Evolutionary conservation across 768 basidiomycete species (phyloP), one percentile per base, ranked within the genome.

Genomic region (Daedaleopsis nitida): DNA sequence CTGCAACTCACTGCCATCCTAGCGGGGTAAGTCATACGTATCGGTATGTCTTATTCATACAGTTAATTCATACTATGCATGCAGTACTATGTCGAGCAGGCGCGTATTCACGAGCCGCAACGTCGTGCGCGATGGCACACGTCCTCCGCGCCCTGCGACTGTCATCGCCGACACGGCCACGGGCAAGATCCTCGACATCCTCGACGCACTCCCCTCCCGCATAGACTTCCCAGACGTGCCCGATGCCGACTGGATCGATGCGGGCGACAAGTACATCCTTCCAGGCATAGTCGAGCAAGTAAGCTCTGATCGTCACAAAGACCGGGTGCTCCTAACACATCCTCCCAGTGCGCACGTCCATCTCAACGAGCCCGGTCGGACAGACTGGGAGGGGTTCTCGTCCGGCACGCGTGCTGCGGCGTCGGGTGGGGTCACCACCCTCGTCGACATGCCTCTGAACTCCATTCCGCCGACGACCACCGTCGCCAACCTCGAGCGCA

Each of bases 391-490:
- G 70, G 95, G 95, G 0, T 96, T 97, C 72, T 84, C 82, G 76
- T 92, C 93, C 0, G 95, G 94, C n/a, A 96, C 95, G 1, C 77
- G 80, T 57, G 96, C 96, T 19, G 96, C 96, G 1, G 86, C 87
- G 1, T 90, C 94, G 1, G 96, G 96, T 21, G 97, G 96, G 8
- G 86, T 98, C n/a, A 98, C 96, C 9, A 93, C 94, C 7, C 78
- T 98, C 21, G 88, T 98, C 35, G 97, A 98, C 76, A 99, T 98
- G 96, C 97, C 96, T 2, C 79, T 99, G 57, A 98, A 99, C 74
- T 96, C 95, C 2, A 92, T 98, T 56, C 96, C 96, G 1, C 94
- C 97, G 0, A 98, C 97, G 0, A 96, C 94, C 1, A 95, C 93
- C 0, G 82, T 94, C 9, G 76, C 76, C 6, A 86, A 96, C 69